A percentile compares a stretch with the other conserved stretches of the same genome.
Conservation (phyloP, 139 green algal species). For the Tetradesmus obliquus region DNA sequence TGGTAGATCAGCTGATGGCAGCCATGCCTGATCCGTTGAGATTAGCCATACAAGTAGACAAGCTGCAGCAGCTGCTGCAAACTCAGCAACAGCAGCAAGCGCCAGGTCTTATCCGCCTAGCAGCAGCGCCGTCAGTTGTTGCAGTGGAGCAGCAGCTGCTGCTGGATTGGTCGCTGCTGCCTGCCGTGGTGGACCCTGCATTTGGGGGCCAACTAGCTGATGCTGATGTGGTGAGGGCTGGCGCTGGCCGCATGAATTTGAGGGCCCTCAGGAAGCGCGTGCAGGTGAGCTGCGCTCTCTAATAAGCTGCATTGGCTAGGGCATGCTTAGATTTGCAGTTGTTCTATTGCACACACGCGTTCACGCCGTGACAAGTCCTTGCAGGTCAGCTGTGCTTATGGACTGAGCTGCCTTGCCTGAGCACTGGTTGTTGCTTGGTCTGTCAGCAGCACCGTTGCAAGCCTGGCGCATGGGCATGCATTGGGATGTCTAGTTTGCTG, state of each 20-base stretch:
- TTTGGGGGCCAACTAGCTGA: constrained; percentile 41
- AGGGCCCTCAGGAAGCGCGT: constrained; percentile 37
- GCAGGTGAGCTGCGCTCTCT: constrained; percentile 5
- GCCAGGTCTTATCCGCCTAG: neutral
- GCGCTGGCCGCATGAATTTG: constrained; percentile 17
- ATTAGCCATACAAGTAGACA: neutral
- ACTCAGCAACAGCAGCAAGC: constrained; percentile 15
- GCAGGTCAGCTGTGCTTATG: too few species aligned
- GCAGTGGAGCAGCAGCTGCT: constrained; percentile 4
- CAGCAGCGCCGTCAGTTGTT: neutral
- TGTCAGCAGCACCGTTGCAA: neutral
- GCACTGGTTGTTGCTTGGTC: neutral
- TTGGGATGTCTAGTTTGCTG: too few species aligned
- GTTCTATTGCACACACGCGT: neutral
- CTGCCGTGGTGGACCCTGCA: constrained; percentile 24
- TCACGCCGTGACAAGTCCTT: neutral
- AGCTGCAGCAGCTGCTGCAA: constrained; percentile 7
- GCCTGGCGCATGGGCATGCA: neutral
- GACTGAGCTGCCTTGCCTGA: too few species aligned
- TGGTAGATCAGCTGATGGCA: neutral
- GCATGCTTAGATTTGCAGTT: neutral
- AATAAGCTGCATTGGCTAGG: neutral
- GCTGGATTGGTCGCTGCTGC: constrained; percentile 36
- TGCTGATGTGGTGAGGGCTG: constrained; percentile 34
- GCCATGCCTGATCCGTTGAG: neutral